A percentile compares a stretch with the other conserved stretches of the same genome.
phyloP scores from a whole-genome alignment of 441 rosid genomes.

The Pelargonium hybrid region DNA sequence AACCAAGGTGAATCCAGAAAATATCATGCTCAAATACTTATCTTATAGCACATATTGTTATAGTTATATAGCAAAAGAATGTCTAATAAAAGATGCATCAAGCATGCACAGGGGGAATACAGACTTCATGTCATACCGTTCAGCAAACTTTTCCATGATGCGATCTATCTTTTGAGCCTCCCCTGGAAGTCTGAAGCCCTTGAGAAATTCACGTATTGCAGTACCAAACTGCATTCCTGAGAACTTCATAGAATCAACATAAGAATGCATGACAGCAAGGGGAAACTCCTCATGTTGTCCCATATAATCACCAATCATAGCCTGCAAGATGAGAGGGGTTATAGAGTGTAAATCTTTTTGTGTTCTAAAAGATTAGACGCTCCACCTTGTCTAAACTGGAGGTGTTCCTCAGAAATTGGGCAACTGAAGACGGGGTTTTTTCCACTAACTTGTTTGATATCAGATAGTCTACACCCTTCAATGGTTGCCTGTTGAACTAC shows the following conservation, averaged over 20 bases:
- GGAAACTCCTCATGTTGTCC: conserved; percentile 99
- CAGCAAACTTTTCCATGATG: conserved; percentile 98
- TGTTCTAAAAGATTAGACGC: conserved; percentile 13
- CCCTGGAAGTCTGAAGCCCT: conserved; percentile 97
- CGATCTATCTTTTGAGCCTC: conserved; percentile 99
- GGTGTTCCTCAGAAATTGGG: conserved; percentile 74
- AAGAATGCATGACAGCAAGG: conserved; percentile 98
- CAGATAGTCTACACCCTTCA: conserved; percentile 69
- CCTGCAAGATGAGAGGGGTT: conserved; percentile 54
- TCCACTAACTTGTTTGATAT: conserved; percentile 81
- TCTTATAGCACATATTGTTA: not conserved
- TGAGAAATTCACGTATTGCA: conserved; percentile 90
- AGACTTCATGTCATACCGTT: conserved; percentile 49
- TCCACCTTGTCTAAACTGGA: conserved; percentile 77
- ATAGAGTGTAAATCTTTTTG: conserved; percentile 18
- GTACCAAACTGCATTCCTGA: conserved; percentile 83
- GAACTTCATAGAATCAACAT: conserved; percentile 85
- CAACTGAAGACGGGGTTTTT: conserved; percentile 69
- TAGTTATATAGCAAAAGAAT: not conserved
- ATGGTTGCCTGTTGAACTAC: conserved; percentile 93
- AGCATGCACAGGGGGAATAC: not conserved
- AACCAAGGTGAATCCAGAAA: not conserved
- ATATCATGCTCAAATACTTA: not conserved
- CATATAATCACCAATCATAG: conserved; percentile 89
- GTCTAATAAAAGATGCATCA: not conserved